A percentile compares a stretch with the other conserved stretches of the same genome.
These are phyloP conservation scores for Blastomyces percursus DNA, from an alignment of 2,329 filamentous ascomycete species.

Conservation along the genomic window DNA sequence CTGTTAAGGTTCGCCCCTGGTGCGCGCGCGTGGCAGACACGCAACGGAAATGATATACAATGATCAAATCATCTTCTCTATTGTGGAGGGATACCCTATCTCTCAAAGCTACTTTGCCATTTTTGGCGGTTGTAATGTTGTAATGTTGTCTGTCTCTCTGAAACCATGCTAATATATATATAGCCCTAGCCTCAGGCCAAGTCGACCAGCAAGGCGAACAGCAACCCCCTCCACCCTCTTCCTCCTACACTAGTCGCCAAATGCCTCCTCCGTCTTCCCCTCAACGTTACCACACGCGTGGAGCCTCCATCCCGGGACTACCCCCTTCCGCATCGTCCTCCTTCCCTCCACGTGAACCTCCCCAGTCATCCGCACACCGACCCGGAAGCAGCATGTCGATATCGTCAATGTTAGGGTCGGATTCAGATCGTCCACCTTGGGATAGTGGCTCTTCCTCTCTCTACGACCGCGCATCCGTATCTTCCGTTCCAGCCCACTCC, in stretches of 20 bases:
- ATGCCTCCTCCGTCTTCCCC: slow-evolving; percentile 45
- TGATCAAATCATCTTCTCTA: neutral
- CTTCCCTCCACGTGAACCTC: slow-evolving; percentile 44
- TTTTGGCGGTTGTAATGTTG: neutral
- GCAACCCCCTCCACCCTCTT: slow-evolving; percentile 24
- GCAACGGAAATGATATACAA: neutral
- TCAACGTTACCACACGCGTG: slow-evolving; percentile 36
- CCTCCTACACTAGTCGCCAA: slow-evolving; percentile 30
- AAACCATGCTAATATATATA: slow-evolving; percentile 8
- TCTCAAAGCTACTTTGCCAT: neutral
- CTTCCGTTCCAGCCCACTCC: slow-evolving; percentile 16
- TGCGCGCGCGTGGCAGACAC: neutral
- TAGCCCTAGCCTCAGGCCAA: slow-evolving; percentile 8
- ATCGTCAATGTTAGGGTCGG: slow-evolving; percentile 56
- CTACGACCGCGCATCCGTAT: slow-evolving; percentile 36
- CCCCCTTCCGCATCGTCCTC: slow-evolving; percentile 28
- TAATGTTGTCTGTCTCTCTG: neutral
- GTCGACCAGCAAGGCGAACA: slow-evolving; percentile 17
- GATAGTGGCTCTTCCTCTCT: slow-evolving; percentile 37
- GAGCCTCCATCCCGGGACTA: slow-evolving; percentile 29
- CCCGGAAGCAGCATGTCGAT: slow-evolving; percentile 60
- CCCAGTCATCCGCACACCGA: slow-evolving; percentile 41
- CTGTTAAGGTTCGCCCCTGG: neutral
- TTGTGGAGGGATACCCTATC: neutral
- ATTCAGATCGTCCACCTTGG: slow-evolving; percentile 38